These are phyloP conservation scores for Phlebiopsis flavidoalba DNA, from an alignment of 768 basidiomycete genomes.

Conservation along the genomic window DNA sequence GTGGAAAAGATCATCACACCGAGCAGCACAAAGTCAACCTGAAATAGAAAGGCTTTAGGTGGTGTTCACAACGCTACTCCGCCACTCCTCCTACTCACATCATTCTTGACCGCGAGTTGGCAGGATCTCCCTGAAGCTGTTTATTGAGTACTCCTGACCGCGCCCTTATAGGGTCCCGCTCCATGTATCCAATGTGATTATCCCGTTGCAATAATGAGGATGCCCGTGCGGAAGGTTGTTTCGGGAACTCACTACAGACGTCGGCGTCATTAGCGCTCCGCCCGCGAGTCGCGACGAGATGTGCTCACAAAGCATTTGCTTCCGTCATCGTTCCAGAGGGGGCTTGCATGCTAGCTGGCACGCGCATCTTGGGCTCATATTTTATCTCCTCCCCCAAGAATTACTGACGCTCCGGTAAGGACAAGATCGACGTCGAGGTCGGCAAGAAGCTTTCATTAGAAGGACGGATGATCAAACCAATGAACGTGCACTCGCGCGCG, in stretches of 20 bases:
- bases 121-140: constrained; percentile 92
- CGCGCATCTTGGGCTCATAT: background rate
- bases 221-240: constrained; percentile 71
- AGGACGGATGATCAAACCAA: background rate
- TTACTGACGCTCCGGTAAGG: too few species aligned
- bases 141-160: constrained; percentile 92
- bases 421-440: background rate
- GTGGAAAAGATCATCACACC: constrained; percentile 95
- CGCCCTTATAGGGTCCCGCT: constrained; percentile 92
- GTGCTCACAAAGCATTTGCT: constrained; percentile 32
- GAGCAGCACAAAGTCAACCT: constrained; percentile 95
- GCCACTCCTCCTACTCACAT: constrained; percentile 44
- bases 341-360: background rate
- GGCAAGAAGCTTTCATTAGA: too few species aligned
- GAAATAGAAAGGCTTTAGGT: background rate
- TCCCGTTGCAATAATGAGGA: constrained; percentile 93
- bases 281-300: background rate
- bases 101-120: constrained; percentile 84
- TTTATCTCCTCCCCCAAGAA: too few species aligned
- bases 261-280: background rate
- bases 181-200: constrained; percentile 93
- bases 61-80: background rate
- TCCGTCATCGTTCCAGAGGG: background rate
- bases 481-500: background rate
- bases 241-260: constrained; percentile 47